These are phyloP conservation scores for Gloeopeniophorella convolvens DNA, from an alignment of 768 basidiomycete genomes.

Conservation along the genomic window DNA sequence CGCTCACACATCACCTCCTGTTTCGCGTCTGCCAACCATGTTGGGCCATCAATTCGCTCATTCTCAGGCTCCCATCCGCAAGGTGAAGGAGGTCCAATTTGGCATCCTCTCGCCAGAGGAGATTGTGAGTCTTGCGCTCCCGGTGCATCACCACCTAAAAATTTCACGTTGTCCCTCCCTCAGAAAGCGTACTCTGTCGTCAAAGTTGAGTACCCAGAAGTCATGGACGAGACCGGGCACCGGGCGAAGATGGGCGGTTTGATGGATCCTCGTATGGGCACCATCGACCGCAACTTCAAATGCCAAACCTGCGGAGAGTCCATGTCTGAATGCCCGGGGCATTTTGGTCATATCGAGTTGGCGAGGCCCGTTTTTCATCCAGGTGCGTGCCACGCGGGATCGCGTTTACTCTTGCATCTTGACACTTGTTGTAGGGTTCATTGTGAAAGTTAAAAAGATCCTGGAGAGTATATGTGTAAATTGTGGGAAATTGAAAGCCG, in stretches of 20 bases:
- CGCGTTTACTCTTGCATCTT: neutral
- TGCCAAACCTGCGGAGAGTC: constrained; percentile 99
- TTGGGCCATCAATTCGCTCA: constrained; percentile 86
- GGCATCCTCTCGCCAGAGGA: constrained; percentile 98
- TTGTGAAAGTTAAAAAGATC: constrained; percentile 99
- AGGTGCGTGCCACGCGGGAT: constrained; percentile 44
- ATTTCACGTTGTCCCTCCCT: constrained; percentile 12
- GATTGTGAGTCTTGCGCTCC: constrained; percentile 60
- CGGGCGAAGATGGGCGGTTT: constrained; percentile 89
- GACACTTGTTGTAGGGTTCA: constrained; percentile 57
- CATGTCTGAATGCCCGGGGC: constrained; percentile 99
- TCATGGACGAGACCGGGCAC: constrained; percentile 91
- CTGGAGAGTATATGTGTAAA: constrained; percentile 98
- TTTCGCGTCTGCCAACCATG: constrained; percentile 38
- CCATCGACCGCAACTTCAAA: constrained; percentile 95
- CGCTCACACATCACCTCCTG: neutral
- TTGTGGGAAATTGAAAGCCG: constrained; percentile 96
- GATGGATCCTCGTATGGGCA: constrained; percentile 98
- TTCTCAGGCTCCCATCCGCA: constrained; percentile 90
- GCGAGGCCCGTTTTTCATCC: constrained; percentile 96
- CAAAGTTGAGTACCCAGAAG: constrained; percentile 97
- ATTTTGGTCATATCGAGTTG: constrained; percentile 98
- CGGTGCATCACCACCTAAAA: neutral
- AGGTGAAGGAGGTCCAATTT: constrained; percentile 97
- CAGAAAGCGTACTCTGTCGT: constrained; percentile 99